Base-by-base conservation (phyloP, 139 green algal species). In the Chlorella sp. region DNA sequence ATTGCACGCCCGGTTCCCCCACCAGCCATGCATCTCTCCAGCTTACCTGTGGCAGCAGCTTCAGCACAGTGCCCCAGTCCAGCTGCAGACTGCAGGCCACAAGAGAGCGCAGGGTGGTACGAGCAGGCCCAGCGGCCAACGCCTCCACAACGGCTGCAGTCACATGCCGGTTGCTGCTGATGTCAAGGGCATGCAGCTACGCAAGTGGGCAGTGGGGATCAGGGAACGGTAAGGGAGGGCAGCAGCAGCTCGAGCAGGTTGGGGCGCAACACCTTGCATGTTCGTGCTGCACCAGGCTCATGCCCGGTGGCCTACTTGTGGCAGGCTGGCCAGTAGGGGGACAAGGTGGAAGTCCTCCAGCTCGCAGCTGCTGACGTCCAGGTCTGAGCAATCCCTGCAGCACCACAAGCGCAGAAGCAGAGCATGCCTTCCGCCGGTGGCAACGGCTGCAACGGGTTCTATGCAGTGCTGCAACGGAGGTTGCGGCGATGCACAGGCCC, bases 31-130 rank as follows among this genome's bases (percentile, higher is more conserved):
- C 65, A 72, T 72, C 28, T 23, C 44, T 51, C 44, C 1, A 23
- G 26, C 65, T 72, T 39, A 11, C 65, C 74, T 47, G 74, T 21
- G 74, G 74, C 74, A 81, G 74, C 55, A 81, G 55, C 13, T 34
- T 34, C 6, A 13, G 28, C 55, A 81, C 18, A 11, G 21, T n/a
- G 13, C 25, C 32, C 30, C 55, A 32, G 23, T 68, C 74, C 74
- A 81, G 21, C 32, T 34, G 32, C 55, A 81, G 51, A 23, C 32
- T 23, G 13, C 28, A 55, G 7, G 34, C 55, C 20, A 0, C 0
- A 12, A 81, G 55, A 30, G 34, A 36, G 7, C 26, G 32, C 74
- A 81, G 55, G 32, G 28, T 47, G 51, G 32, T 47, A 32, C 74
- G 74, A 1, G 55, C 51, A 6, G 51, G 76, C 36, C 60, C 76